Evolutionary conservation across 805 yeast genomes (phyloP).

Genomic region (Nakazawaea ambrosiae): DNA sequence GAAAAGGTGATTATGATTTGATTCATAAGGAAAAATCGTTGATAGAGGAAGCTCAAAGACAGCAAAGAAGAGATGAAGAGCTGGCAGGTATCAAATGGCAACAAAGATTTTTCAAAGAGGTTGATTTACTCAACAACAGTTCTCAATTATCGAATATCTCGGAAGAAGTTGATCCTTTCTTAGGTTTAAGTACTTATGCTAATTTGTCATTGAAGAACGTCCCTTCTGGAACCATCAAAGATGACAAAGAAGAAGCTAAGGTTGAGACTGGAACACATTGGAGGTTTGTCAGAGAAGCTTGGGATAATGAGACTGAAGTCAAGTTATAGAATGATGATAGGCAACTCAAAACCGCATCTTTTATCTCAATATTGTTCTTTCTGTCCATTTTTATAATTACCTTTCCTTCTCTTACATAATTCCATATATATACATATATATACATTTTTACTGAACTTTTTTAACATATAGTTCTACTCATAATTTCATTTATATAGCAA

Average conservation of each 20-base stretch:
- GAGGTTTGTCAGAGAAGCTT: slow-evolving; percentile 53
- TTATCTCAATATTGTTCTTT: too few species aligned
- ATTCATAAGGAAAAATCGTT: slow-evolving; percentile 70
- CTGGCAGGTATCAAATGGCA: slow-evolving; percentile 64
- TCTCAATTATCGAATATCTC: slow-evolving; percentile 16
- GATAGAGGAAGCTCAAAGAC: slow-evolving; percentile 84
- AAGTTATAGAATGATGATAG: slow-evolving; percentile 27
- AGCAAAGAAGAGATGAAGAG: slow-evolving; percentile 64
- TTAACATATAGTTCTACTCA: too few species aligned
- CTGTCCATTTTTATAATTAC: neutral
- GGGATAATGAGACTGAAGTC: slow-evolving; percentile 57
- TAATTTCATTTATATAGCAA: too few species aligned
- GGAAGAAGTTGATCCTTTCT: slow-evolving; percentile 30
- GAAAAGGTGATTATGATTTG: slow-evolving; percentile 62
- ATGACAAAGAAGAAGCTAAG: slow-evolving; percentile 42
- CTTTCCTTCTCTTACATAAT: neutral
- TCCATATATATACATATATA: too few species aligned
- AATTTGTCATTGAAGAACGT: slow-evolving; percentile 56
- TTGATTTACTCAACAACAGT: slow-evolving; percentile 27
- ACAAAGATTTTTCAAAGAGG: slow-evolving; percentile 70
- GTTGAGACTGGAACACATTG: slow-evolving; percentile 47
- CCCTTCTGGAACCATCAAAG: slow-evolving; percentile 56
- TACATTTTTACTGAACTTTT: too few species aligned
- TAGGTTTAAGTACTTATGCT: slow-evolving; percentile 37
- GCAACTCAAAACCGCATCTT: too few species aligned